Base-by-base conservation (phyloP, 345 rosid species). In the Passiflora organensis region DNA sequence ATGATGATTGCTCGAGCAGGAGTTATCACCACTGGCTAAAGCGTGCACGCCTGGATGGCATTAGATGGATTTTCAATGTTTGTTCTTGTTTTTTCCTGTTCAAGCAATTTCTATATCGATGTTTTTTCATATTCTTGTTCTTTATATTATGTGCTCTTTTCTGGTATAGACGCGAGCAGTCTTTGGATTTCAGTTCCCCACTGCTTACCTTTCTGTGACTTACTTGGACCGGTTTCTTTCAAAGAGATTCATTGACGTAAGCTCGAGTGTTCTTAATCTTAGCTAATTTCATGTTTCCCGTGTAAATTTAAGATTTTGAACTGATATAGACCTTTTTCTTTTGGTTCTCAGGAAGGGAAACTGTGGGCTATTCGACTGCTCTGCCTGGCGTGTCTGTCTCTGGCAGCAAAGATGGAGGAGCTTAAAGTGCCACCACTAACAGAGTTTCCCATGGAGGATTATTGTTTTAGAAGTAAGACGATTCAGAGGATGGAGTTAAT, bases 341-440 rank as follows among this genome's bases (percentile, higher is more conserved):
- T n/a, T n/a, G n/a, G n/a, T n/a, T n/a, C n/a, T n/a, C n/a, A 91
- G 96, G 84, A 70, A 24, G 89, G 81, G 69, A 78, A 87, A 61
- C 13, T 73, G 51, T 87, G 89, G 95, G 87, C 89, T 37, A 58
- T 85, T 56, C 70, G 83, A 51, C 73, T 91, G 66, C 59, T 87
- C 53, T 74, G 96, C 1, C 76, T 85, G 59, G 89, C 89, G 13
- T 83, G 95, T 77, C 71, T 91, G 64, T 85, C 89, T 37, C 5
- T 91, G 66, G 87, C 96, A 13, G 95, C 94, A 5, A 91, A 91
- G 61, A 85, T 87, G 87, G 97, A 85, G 63, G 97, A 91, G 48
- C 49, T 79, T 13, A 64, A 54, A 21, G 91, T 79, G 2, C 96
- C 95, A 19, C 28, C 76, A 1, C 70, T 87, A 45, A 75, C 91